These are phyloP conservation scores for Nymphaea colorata DNA, from an alignment of 164 flowering plant genomes.

Conservation along the genomic window DNA sequence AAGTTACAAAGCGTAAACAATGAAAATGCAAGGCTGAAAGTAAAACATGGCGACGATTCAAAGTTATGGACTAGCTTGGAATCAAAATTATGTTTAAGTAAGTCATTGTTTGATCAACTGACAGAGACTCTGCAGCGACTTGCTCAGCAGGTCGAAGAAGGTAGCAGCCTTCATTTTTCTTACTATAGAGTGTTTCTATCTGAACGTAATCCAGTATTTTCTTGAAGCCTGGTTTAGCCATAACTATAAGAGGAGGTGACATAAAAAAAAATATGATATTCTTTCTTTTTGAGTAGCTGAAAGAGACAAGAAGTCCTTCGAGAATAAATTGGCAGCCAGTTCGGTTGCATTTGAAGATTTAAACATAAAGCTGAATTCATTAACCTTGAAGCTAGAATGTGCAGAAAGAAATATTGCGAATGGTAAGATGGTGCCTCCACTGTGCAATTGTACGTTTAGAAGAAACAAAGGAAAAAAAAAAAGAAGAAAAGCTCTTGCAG, in stretches of 20 bases:
- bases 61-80: conserved; percentile 92
- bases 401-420: conserved; percentile 44
- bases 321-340: conserved; percentile 44
- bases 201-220: neutral
- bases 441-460: neutral
- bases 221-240: neutral
- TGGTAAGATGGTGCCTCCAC: conserved; percentile 29
- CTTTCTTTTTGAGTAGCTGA: conserved; percentile 43
- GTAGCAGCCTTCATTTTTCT: conserved; percentile 18
- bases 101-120: conserved; percentile 76
- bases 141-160: conserved; percentile 72
- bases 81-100: conserved; percentile 77
- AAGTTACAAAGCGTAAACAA: conserved; percentile 67
- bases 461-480: neutral
- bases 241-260: neutral
- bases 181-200: neutral
- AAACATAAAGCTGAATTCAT: conserved; percentile 41
- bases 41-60: conserved; percentile 81
- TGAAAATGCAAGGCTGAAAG: conserved; percentile 85
- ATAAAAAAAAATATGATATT: neutral
- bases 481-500: neutral
- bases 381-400: conserved; percentile 42
- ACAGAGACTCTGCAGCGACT: conserved; percentile 75
- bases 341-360: conserved; percentile 46
- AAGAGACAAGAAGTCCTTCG: conserved; percentile 61